phyloP scores from a whole-genome alignment of 2,329 filamentous ascomycete species.

The Rasamsonia emersonii region DNA sequence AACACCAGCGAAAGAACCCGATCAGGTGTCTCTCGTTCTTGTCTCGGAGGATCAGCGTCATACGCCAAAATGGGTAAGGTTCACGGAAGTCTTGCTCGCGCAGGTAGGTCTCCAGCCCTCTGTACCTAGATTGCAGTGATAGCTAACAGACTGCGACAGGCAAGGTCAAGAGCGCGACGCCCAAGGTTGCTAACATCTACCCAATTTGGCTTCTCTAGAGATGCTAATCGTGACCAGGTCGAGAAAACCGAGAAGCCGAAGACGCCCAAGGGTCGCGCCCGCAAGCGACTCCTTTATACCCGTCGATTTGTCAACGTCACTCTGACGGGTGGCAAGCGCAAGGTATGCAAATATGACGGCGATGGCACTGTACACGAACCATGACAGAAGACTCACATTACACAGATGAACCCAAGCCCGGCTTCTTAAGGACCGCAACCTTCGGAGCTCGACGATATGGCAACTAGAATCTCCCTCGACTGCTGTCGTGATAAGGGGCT shows the following conservation, averaged over 20 bases:
- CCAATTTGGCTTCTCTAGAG: neutral
- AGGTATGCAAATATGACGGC: conserved; percentile 48
- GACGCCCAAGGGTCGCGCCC: conserved; percentile 82
- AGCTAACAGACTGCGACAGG: conserved; percentile 3
- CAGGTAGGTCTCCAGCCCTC: conserved; percentile 46
- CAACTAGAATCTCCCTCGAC: conserved; percentile 2
- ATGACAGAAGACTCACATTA: neutral
- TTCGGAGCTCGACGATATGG: too few species aligned
- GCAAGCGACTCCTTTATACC: conserved; percentile 88
- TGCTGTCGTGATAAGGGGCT: conserved; percentile 1
- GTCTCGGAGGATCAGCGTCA: neutral
- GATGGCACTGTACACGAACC: neutral
- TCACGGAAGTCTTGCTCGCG: conserved; percentile 78
- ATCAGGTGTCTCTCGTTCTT: neutral
- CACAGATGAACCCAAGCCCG: conserved; percentile 1
- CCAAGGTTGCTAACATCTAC: conserved; percentile 54
- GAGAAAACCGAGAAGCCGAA: conserved; percentile 87
- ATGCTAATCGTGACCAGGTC: conserved; percentile 46
- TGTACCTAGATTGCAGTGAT: neutral
- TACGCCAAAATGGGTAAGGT: conserved; percentile 76
- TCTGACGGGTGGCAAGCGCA: conserved; percentile 87
- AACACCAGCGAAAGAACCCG: too few species aligned
- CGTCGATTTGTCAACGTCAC: conserved; percentile 92
- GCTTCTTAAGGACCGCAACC: conserved; percentile 1
- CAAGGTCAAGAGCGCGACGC: conserved; percentile 83